A percentile compares a stretch with the other conserved stretches of the same genome.
Evolutionary conservation across 2,329 filamentous ascomycete genomes (phyloP).

Genomic region (Colletotrichum sp.): DNA sequence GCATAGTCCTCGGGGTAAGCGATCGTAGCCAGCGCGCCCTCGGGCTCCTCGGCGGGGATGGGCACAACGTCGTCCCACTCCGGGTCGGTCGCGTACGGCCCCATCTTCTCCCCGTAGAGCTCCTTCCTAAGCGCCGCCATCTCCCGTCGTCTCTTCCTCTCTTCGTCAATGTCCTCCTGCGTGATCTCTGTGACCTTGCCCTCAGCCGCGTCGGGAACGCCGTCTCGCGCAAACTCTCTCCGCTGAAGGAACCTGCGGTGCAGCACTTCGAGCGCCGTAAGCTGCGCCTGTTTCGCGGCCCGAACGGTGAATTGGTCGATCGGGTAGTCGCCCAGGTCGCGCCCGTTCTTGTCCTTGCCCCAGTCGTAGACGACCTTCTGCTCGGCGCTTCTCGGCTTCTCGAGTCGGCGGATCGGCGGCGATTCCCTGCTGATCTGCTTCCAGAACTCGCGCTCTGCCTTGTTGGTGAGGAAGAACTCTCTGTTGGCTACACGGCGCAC

Average conservation of each 20-base stretch:
- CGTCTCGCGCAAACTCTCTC: constrained; percentile 34
- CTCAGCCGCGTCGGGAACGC: constrained; percentile 5
- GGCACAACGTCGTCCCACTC: constrained; percentile 86
- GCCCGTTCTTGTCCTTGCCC: constrained; percentile 56
- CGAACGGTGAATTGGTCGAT: constrained; percentile 50
- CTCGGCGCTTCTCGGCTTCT: constrained; percentile 19
- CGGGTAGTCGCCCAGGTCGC: constrained; percentile 53
- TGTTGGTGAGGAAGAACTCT: constrained; percentile 42
- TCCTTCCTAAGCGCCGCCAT: constrained; percentile 58
- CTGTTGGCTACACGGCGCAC: constrained; percentile 45
- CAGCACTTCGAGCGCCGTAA: constrained; percentile 48
- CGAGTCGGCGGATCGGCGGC: constrained; percentile 52
- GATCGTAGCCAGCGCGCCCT: constrained; percentile 86
- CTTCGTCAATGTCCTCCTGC: constrained; percentile 47
- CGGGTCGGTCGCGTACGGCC: constrained; percentile 68
- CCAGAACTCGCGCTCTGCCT: constrained; percentile 63
- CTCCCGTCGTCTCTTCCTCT: constrained; percentile 51
- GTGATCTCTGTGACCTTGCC: constrained; percentile 29
- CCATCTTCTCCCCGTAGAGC: constrained; percentile 56
- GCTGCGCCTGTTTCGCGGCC: constrained; percentile 42
- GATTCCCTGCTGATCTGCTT: constrained; percentile 58
- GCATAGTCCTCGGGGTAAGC: constrained; percentile 89
- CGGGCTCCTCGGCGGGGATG: constrained; percentile 83
- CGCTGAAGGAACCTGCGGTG: constrained; percentile 49
- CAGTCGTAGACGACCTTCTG: constrained; percentile 42